Percentiles rank a stretch among this genome's conserved stretches.
Evolutionary conservation across 2,329 filamentous ascomycete species (phyloP).

Genomic region (Penicillium griseofulvum): DNA sequence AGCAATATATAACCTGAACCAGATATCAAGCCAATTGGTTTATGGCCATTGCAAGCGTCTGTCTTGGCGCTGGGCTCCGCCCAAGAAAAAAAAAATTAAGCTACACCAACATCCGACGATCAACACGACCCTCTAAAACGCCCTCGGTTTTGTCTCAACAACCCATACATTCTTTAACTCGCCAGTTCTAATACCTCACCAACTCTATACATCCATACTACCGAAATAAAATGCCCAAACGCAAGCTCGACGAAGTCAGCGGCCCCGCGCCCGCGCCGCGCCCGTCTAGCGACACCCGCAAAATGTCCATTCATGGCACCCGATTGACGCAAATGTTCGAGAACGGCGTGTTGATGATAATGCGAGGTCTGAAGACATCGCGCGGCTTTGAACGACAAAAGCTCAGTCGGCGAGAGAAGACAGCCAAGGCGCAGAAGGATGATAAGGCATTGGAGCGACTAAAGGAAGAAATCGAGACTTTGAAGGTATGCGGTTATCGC

Average conservation of each 20-base stretch:
- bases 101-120: conserved; percentile 9
- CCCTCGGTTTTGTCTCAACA: not conserved
- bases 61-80: conserved; percentile 21
- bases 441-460: conserved; percentile 44
- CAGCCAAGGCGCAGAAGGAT: conserved; percentile 48
- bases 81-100: conserved; percentile 23
- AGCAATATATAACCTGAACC: too few relatives aligned
- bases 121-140: not conserved
- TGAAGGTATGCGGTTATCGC: conserved; percentile 49
- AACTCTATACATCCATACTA: not conserved
- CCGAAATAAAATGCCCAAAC: conserved; percentile 37
- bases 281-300: conserved; percentile 24
- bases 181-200: not conserved
- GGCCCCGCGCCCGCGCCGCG: conserved; percentile 9
- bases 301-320: conserved; percentile 33
- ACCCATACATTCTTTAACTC: not conserved
- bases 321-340: conserved; percentile 50
- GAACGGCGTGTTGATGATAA: conserved; percentile 50
- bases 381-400: conserved; percentile 64
- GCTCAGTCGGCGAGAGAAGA: conserved; percentile 58
- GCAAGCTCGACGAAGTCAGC: conserved; percentile 39
- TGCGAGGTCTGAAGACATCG: conserved; percentile 56
- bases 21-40: not conserved
- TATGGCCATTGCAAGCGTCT: not conserved
- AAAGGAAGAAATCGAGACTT: conserved; percentile 53